A percentile compares a stretch with the other conserved stretches of the same genome.
Evolutionary conservation across 2,329 filamentous ascomycete species (phyloP).

Genomic region (Salinomyces thailandicus): DNA sequence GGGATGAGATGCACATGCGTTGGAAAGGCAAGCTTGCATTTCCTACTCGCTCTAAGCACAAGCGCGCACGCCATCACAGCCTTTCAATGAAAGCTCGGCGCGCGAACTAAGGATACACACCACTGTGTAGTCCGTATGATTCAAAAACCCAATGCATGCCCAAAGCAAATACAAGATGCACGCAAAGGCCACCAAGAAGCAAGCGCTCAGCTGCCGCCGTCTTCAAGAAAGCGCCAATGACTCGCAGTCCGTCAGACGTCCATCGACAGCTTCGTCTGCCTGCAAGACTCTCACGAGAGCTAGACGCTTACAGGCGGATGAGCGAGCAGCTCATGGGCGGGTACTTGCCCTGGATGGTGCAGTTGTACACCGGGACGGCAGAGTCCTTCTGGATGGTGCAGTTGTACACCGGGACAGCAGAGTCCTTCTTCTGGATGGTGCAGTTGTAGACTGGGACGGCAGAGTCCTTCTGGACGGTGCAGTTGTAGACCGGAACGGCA

Average conservation of each 20-base stretch:
- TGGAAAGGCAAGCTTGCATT: constrained; percentile 1
- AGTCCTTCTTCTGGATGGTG: neutral
- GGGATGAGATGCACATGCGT: too few relatives aligned
- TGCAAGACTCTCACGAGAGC: too few relatives aligned
- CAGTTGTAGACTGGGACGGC: neutral
- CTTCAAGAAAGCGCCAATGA: too few relatives aligned
- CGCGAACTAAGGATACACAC: neutral
- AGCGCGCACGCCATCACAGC: neutral
- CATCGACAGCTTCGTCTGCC: too few relatives aligned
- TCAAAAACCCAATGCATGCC: neutral
- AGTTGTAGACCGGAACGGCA: neutral
- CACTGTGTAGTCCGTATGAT: neutral
- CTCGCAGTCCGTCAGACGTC: too few relatives aligned
- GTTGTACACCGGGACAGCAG: neutral
- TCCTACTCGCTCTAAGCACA: neutral
- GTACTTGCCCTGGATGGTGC: neutral
- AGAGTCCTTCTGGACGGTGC: neutral
- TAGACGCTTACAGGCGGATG: neutral
- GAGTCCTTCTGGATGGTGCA: neutral
- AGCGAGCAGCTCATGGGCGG: neutral
- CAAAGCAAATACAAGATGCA: too few relatives aligned
- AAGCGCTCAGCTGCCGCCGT: too few relatives aligned
- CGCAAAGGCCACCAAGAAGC: too few relatives aligned
- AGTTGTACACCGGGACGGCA: neutral
- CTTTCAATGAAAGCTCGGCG: too few relatives aligned